Evolutionary conservation across 768 basidiomycete genomes (phyloP), one percentile per base, ranked within the genome.

Genomic region (Termitomyces sp.): DNA sequence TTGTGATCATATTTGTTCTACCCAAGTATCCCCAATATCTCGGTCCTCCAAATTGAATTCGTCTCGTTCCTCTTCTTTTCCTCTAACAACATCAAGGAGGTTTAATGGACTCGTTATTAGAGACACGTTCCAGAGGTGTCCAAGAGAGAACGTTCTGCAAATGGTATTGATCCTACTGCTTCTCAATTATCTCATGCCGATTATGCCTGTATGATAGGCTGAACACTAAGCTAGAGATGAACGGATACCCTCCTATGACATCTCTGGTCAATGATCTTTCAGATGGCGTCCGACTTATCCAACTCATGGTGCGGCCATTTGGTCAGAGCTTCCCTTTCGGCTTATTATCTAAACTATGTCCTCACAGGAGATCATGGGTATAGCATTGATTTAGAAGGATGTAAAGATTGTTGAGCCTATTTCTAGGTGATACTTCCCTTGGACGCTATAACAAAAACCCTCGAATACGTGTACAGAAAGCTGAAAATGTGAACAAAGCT

Each of bases 401-500:
- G 35, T 46, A 45, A 56, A 42, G 17, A 52, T 23, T 14, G 12
- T 35, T 52, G 5, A 49, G 34, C 39, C 28, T 39, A 48, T 16
- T 28, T 14, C 27, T 54, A 94, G 91, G 92, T 53, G 91, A 94
- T 68, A 85, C 84, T 2, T 91, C 91, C n/a, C 81, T 98, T 6
- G 96, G 96, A n/a, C 76, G 91, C 64, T 98, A 96, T 70, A 97
- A 96, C 74, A 89, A 80, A 68, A 83, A 80, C 55, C 96, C 97
- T 0, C 79, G 86, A 35, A 94, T 98, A 79, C 83, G 95, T 32
- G 87, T 98, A 2, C 97, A 99, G 71, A 97, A 95, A 66, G 94
- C 94, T 2, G 97, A 99, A 79, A 99, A 99, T 71, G 95, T 96
- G 48, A 95, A 92, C 72, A 94, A 93, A 70, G 97, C 97, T 0